Evolutionary conservation across 495 filamentous ascomycete species (phyloP).

Genomic region (Tuber aestivum): DNA sequence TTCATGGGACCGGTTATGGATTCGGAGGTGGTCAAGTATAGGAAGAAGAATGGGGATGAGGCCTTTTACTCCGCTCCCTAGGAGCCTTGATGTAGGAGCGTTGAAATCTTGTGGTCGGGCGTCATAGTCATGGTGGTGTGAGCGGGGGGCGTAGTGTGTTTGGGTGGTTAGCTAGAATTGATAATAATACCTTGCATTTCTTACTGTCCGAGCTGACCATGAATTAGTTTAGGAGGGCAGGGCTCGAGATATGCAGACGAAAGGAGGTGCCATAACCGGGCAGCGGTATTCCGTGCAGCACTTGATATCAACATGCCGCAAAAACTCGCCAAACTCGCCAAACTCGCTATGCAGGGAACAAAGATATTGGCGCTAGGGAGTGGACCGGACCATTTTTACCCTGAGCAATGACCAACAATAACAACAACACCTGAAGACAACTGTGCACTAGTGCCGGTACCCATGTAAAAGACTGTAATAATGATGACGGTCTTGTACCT

Average conservation of each 20-base stretch:
- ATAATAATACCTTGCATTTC: neutral
- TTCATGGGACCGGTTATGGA: slow-evolving; percentile 58
- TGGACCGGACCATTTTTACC: too few species aligned
- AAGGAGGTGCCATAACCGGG: neutral
- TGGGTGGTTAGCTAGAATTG: too few species aligned
- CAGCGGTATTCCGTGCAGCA: neutral
- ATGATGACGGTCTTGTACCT: too few species aligned
- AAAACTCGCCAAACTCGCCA: too few species aligned
- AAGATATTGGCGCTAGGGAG: too few species aligned
- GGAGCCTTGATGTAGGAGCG: neutral
- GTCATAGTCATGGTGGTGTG: neutral
- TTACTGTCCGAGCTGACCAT: neutral
- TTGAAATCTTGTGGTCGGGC: neutral
- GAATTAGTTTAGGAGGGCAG: neutral
- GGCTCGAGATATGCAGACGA: neutral
- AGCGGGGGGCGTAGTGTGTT: neutral
- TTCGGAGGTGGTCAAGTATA: slow-evolving; percentile 54
- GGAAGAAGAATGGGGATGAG: slow-evolving; percentile 51
- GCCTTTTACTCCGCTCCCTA: neutral
- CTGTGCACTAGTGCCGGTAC: too few species aligned
- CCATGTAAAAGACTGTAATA: too few species aligned
- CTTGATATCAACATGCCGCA: neutral
- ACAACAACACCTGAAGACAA: too few species aligned
- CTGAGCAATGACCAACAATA: too few species aligned
- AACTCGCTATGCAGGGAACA: too few species aligned